A percentile compares a stretch with the other conserved stretches of the same genome.
phyloP scores from a whole-genome alignment of 306 rosid species.

The Trifolium fragiferum region DNA sequence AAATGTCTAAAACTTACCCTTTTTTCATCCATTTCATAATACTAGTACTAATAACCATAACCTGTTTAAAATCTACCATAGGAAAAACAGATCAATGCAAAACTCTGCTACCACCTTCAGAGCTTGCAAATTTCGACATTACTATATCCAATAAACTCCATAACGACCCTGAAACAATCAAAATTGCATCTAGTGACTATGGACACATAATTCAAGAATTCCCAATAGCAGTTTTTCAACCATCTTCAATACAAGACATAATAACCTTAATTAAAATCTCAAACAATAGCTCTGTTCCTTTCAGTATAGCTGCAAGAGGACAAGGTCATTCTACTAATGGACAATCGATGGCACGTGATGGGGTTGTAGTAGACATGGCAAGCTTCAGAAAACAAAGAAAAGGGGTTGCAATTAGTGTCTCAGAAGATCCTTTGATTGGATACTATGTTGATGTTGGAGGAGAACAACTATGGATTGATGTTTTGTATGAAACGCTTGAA shows the following conservation, averaged over 20 bases:
- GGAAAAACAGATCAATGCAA: slow-evolving; percentile 50
- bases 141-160: slow-evolving; percentile 46
- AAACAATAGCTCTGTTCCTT: slow-evolving; percentile 50
- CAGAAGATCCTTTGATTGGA: slow-evolving; percentile 41
- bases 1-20: slow-evolving; percentile 50
- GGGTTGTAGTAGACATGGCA: slow-evolving; percentile 72
- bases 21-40: slow-evolving; percentile 39
- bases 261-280: slow-evolving; percentile 49
- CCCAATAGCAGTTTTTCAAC: slow-evolving; percentile 66
- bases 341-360: slow-evolving; percentile 71
- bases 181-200: slow-evolving; percentile 60
- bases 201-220: slow-evolving; percentile 57
- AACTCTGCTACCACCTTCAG: slow-evolving; percentile 21
- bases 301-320: slow-evolving; percentile 61
- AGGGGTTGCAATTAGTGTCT: slow-evolving; percentile 41
- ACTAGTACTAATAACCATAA: slow-evolving; percentile 40
- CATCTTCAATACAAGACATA: slow-evolving; percentile 64
- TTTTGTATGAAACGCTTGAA: slow-evolving; percentile 53
- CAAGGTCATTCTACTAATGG: slow-evolving; percentile 74
- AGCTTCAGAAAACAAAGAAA: slow-evolving; percentile 38
- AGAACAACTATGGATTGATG: slow-evolving; percentile 69
- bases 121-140: slow-evolving; percentile 7
- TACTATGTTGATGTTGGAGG: slow-evolving; percentile 76
- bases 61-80: slow-evolving; percentile 47
- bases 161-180: slow-evolving; percentile 54